These are phyloP conservation scores for Fusarium keratoplasticum DNA, from an alignment of 2,329 filamentous ascomycete genomes.

Conservation along the genomic window DNA sequence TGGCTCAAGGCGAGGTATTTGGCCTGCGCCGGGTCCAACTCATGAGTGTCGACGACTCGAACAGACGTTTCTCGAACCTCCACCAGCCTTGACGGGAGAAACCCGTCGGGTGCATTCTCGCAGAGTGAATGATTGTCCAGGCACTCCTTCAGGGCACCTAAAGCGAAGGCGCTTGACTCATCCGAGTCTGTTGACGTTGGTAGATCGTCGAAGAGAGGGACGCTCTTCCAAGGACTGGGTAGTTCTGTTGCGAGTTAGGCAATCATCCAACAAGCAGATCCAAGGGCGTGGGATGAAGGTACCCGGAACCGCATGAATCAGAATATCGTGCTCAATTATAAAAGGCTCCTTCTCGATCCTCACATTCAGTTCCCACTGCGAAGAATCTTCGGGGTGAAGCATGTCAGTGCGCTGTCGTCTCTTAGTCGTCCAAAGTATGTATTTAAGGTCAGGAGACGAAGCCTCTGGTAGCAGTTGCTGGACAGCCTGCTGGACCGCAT, in stretches of 20 bases:
- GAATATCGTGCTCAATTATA: neutral
- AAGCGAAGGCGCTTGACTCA: neutral
- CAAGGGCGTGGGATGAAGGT: neutral
- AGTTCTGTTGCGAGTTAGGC: neutral
- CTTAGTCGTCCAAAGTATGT: neutral
- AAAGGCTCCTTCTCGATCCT: neutral
- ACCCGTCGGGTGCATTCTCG: neutral
- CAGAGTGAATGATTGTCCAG: neutral
- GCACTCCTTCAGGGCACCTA: neutral
- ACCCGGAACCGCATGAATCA: neutral
- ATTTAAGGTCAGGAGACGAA: neutral
- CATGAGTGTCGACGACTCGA: neutral
- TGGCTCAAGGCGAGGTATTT: neutral
- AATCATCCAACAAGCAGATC: neutral
- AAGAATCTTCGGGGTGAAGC: neutral
- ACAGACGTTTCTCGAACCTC: neutral
- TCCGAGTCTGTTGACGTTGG: neutral
- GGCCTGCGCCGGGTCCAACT: neutral
- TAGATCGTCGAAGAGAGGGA: neutral
- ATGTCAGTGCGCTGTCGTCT: neutral
- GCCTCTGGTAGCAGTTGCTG: neutral
- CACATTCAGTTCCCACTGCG: neutral
- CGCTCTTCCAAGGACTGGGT: neutral
- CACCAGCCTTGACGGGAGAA: slow-evolving; percentile 1
- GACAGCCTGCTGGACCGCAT: neutral